Percentiles rank a stretch among this genome's conserved stretches.
phyloP scores from a whole-genome alignment of 73 alveolate species.

The Tetrahymena malaccensis region DNA sequence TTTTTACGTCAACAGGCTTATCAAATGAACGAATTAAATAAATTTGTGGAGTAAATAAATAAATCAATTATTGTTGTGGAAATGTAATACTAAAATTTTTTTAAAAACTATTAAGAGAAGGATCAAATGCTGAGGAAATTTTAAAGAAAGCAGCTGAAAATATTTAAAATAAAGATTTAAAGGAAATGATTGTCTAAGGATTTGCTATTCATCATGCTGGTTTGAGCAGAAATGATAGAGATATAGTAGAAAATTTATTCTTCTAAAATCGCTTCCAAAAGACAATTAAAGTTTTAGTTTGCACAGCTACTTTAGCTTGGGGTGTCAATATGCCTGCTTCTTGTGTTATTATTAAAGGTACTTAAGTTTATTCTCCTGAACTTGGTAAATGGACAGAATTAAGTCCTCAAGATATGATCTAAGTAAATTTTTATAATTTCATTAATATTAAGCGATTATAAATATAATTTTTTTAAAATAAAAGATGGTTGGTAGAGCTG shows the following conservation, averaged over 20 bases:
- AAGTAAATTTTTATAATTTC: background rate
- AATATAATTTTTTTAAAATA: no score
- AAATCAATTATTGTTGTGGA: background rate
- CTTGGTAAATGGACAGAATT: conserved; percentile 98
- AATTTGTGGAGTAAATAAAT: conserved; percentile 60
- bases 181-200: conserved; percentile 92
- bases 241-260: conserved; percentile 93
- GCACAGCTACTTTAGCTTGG: conserved; percentile 99
- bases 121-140: conserved; percentile 51
- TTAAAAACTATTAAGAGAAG: background rate
- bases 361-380: conserved; percentile 98
- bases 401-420: conserved; percentile 94
- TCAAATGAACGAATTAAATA: conserved; percentile 74
- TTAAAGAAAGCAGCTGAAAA: conserved; percentile 36
- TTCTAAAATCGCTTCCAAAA: conserved; percentile 7
- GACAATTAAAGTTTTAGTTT: conserved; percentile 60
- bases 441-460: no score
- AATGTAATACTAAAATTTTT: background rate
- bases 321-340: conserved; percentile 99
- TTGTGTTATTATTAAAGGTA: conserved; percentile 99
- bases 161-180: conserved; percentile 57
- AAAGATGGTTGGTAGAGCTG: conserved; percentile 99
- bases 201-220: conserved; percentile 99
- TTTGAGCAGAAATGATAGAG: conserved; percentile 92
- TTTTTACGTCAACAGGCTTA: conserved; percentile 80